phyloP scores from a whole-genome alignment of 2,329 filamentous ascomycete species.

The Exophiala spinifera region DNA sequence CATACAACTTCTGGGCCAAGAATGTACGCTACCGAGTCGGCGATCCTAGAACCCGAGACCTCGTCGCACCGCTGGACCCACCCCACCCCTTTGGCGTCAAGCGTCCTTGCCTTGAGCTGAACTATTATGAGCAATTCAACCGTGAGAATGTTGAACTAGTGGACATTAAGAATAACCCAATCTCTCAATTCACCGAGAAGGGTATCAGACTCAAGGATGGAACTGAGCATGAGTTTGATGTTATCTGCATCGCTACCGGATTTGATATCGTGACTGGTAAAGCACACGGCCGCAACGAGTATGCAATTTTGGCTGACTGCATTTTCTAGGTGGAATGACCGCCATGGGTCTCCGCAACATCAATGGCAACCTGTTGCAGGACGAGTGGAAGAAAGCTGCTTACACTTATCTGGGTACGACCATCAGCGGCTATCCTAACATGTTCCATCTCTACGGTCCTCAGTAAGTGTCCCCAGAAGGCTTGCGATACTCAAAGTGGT shows the following conservation, averaged over 20 bases:
- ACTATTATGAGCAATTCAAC: constrained; percentile 53
- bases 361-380: constrained; percentile 22
- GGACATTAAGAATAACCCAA: constrained; percentile 43
- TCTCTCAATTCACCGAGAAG: constrained; percentile 39
- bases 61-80: constrained; percentile 53
- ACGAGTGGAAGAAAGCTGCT: constrained; percentile 32
- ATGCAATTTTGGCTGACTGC: constrained; percentile 39
- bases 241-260: constrained; percentile 43
- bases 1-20: constrained; percentile 56
- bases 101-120: constrained; percentile 48
- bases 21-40: constrained; percentile 52
- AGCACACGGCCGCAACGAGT: constrained; percentile 24
- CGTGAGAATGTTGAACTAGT: constrained; percentile 48
- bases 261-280: constrained; percentile 46
- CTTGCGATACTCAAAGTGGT: no score
- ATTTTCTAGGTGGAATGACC: constrained; percentile 38
- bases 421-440: constrained; percentile 44
- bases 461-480: constrained; percentile 34
- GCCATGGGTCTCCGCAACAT: constrained; percentile 41
- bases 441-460: constrained; percentile 53
- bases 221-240: constrained; percentile 39
- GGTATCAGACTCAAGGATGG: constrained; percentile 45
- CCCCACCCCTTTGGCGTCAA: constrained; percentile 57
- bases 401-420: constrained; percentile 43
- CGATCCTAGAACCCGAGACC: constrained; percentile 49